Percentiles rank a stretch among this genome's conserved stretches.
phyloP scores from a whole-genome alignment of 257 asterid species.

The Solanum lycopersicoides region DNA sequence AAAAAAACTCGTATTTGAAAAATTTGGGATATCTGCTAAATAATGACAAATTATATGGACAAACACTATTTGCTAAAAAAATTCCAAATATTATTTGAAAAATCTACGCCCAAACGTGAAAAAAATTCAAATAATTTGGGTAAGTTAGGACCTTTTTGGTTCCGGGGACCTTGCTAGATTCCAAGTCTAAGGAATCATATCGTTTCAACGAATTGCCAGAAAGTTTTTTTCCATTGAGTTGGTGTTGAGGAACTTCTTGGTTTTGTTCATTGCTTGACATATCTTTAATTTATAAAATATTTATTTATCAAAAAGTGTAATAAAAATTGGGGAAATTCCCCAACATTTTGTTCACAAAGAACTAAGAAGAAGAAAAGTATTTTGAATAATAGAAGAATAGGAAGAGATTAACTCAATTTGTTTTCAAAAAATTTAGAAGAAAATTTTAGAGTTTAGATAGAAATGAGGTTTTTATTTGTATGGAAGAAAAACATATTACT shows the following conservation, averaged over 20 bases:
- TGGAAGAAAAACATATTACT: not conserved
- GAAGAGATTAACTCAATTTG: not conserved
- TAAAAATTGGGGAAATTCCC: not conserved
- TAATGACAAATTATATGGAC: too few species aligned
- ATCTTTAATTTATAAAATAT: not conserved
- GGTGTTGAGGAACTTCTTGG: not conserved
- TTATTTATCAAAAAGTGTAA: not conserved
- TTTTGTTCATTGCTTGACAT: not conserved
- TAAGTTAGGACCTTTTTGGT: not conserved
- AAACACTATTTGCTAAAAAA: too few species aligned
- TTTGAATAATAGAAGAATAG: not conserved
- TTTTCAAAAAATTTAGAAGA: not conserved
- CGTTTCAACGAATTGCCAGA: not conserved
- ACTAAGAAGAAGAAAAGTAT: not conserved
- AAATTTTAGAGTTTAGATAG: not conserved
- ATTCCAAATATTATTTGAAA: too few species aligned
- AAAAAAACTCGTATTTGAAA: too few species aligned
- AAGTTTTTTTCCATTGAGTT: not conserved
- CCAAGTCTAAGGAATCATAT: not conserved
- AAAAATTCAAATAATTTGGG: not conserved
- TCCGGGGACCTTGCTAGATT: not conserved
- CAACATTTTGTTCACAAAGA: not conserved
- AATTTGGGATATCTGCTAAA: too few species aligned
- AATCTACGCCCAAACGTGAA: not conserved
- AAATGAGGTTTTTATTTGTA: not conserved